Evolutionary conservation across 2,329 filamentous ascomycete genomes (phyloP).

Genomic region (Trichoderma sp.): DNA sequence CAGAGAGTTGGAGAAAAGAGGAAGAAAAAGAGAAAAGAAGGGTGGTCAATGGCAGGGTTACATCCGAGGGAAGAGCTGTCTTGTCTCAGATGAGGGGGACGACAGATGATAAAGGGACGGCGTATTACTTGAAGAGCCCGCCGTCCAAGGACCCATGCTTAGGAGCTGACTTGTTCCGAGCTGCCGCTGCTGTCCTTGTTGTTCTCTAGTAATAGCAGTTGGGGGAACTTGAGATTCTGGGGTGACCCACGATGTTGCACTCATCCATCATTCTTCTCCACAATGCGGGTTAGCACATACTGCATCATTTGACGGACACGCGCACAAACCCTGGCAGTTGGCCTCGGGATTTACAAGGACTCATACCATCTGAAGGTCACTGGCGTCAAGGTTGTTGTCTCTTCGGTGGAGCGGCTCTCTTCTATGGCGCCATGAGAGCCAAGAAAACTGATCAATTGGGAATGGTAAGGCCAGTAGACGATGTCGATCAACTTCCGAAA

Average conservation of each 20-base stretch:
- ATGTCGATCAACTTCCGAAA: not conserved
- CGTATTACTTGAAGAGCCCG: not conserved
- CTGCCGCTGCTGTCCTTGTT: not conserved
- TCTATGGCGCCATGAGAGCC: not conserved
- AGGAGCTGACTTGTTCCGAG: not conserved
- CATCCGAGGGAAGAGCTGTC: not conserved
- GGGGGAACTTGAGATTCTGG: not conserved
- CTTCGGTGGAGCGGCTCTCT: not conserved
- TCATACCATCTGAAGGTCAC: not conserved
- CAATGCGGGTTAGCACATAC: not conserved
- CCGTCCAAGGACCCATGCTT: not conserved
- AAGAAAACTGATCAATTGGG: not conserved
- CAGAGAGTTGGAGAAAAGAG: not conserved
- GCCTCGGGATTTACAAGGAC: not conserved
- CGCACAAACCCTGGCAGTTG: not conserved
- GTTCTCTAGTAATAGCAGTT: not conserved
- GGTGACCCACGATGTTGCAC: not conserved
- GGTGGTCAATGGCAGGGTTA: not conserved
- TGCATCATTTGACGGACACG: not conserved
- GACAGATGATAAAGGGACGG: not conserved
- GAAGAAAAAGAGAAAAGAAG: not conserved
- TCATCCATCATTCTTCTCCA: not conserved
- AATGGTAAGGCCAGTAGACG: not conserved
- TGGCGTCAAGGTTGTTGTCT: not conserved
- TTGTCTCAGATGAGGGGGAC: slow-evolving; percentile 12